Evolutionary conservation across 495 filamentous ascomycete genomes (phyloP).

Genomic region (Neurospora cerealis): DNA sequence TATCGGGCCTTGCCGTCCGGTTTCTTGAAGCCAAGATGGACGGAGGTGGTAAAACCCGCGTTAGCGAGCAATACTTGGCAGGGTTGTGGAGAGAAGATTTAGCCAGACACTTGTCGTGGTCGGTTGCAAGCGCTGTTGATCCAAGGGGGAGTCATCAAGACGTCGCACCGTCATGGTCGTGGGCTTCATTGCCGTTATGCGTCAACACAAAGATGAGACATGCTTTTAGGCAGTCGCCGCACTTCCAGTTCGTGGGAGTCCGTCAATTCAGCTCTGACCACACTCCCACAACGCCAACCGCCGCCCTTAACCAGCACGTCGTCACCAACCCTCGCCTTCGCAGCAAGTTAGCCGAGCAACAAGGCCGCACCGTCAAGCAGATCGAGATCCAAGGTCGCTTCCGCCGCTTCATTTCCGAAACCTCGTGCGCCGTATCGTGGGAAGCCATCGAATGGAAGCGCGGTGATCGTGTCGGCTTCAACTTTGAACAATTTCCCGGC

Average conservation of each 20-base stretch:
- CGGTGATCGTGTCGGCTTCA: conserved; percentile 6
- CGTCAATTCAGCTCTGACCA: background rate
- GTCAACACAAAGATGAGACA: conserved; percentile 14
- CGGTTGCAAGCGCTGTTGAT: conserved; percentile 11
- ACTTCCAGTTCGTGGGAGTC: conserved; percentile 16
- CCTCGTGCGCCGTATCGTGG: conserved; percentile 10
- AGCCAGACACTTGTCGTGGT: conserved; percentile 21
- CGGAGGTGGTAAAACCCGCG: conserved; percentile 1
- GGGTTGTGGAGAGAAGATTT: conserved; percentile 22
- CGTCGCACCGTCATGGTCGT: conserved; percentile 24
- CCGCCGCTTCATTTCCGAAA: conserved; percentile 16
- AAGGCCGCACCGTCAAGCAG: conserved; percentile 13
- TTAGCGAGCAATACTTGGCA: conserved; percentile 20
- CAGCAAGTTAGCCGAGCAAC: conserved; percentile 12
- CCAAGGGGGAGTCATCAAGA: conserved; percentile 10
- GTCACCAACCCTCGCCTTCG: background rate
- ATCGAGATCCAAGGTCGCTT: conserved; percentile 18
- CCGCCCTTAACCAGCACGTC: background rate
- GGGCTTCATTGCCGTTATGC: conserved; percentile 18
- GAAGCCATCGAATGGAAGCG: conserved; percentile 11
- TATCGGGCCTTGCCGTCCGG: conserved; percentile 22
- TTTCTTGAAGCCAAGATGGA: conserved; percentile 21
- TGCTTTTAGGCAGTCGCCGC: conserved; percentile 8
- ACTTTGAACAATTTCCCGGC: conserved; percentile 15
- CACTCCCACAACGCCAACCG: background rate